Conservation (phyloP, 768 basidiomycete genomes). For the Termitomyces sp. region DNA sequence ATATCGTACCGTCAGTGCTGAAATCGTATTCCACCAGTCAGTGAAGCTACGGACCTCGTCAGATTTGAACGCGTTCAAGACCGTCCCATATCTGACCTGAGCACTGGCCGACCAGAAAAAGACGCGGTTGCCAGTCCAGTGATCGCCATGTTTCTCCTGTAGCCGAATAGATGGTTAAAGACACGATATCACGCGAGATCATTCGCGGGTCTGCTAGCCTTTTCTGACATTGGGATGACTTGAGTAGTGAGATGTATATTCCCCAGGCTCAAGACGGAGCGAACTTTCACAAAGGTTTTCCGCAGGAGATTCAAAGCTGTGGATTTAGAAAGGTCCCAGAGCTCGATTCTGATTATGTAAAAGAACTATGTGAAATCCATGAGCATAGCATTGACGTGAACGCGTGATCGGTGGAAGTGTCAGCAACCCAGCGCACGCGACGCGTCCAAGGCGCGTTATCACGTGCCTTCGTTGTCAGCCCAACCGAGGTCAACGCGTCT, state of each 20-base stretch:
- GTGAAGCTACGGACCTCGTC: constrained; percentile 14
- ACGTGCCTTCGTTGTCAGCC: constrained; percentile 10
- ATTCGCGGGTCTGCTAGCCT: neutral
- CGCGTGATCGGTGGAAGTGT: neutral
- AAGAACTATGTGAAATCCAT: neutral
- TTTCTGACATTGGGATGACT: neutral
- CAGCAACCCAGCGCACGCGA: too few species aligned
- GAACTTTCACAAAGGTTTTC: neutral
- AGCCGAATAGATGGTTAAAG: neutral
- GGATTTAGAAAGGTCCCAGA: neutral
- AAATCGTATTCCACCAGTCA: neutral
- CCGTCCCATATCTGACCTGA: constrained; percentile 19
- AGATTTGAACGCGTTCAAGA: constrained; percentile 11
- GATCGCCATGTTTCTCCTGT: constrained; percentile 3
- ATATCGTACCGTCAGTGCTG: neutral
- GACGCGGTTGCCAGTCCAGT: constrained; percentile 18
- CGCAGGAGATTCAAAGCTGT: neutral
- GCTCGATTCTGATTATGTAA: constrained; percentile 11
- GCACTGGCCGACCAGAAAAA: constrained; percentile 19
- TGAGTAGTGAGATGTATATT: neutral
- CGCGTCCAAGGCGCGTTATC: constrained; percentile 1
- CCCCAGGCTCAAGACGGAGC: neutral
- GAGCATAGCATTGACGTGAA: neutral
- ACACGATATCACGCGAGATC: neutral
- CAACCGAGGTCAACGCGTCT: neutral